Evolutionary conservation across 2,329 filamentous ascomycete species (phyloP).

Genomic region (Periconia digitata): DNA sequence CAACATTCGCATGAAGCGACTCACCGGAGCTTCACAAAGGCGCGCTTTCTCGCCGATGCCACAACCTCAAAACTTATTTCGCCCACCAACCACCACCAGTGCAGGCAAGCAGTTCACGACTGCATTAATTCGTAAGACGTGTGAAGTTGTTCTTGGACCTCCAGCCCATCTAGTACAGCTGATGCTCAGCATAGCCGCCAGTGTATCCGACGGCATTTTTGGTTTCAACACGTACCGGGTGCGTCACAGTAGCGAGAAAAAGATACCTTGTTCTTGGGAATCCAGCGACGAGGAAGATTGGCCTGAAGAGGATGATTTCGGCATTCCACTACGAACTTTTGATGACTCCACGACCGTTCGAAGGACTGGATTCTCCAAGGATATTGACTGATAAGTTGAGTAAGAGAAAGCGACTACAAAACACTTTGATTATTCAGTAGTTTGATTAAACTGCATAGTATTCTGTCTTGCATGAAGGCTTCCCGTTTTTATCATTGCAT

Average conservation of each 20-base stretch:
- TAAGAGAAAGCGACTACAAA: neutral
- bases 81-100: constrained; percentile 49
- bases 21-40: constrained; percentile 58
- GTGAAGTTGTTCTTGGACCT: constrained; percentile 75
- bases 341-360: constrained; percentile 19
- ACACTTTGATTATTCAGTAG: too few relatives aligned
- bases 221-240: constrained; percentile 38
- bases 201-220: constrained; percentile 59
- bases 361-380: constrained; percentile 25
- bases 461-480: neutral
- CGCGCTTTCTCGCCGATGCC: constrained; percentile 69
- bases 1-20: constrained; percentile 39
- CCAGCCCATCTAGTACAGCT: constrained; percentile 75
- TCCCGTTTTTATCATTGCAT: neutral
- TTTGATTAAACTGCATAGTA: neutral
- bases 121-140: constrained; percentile 74
- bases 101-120: constrained; percentile 44
- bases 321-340: constrained; percentile 47
- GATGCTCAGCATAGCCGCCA: constrained; percentile 79
- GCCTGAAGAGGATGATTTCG: constrained; percentile 61
- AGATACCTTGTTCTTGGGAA: constrained; percentile 58
- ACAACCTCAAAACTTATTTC: constrained; percentile 66
- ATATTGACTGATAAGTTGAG: constrained; percentile 24
- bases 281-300: constrained; percentile 57
- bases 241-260: constrained; percentile 22